Base-by-base conservation (phyloP, 352 stramenopile species). In the Phytophthora sp. region DNA sequence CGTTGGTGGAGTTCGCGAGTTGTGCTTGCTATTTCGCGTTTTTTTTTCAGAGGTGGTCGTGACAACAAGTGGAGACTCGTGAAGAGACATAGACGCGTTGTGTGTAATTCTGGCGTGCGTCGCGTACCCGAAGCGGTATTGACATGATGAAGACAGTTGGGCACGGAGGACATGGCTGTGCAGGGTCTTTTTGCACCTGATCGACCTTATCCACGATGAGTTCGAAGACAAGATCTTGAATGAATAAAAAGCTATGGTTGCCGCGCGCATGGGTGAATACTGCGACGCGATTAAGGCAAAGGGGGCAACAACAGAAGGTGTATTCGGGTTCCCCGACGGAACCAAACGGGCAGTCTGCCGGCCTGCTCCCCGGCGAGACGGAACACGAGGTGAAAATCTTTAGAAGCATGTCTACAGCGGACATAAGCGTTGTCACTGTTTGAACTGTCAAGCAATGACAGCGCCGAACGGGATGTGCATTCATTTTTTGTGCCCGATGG, bases 61-160 rank as follows among this genome's bases (percentile, higher is more conserved):
- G 31, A 57, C 49, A 15, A 12, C 11, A 24, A 23, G 13, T 57
- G 49, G 49, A 2, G 36, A 60, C n/a, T 26, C 36, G 2, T 51
- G 38, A 11, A n/a, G 2, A 11, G 26, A 21, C 13, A 44, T 42
- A 5, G 16, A 35, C 4, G 38, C 38, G 7, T 24, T 60, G 16
- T 51, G 53, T 15, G 12, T 60, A 16, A 60, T 52, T 16, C 20
- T 62, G 5, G 51, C 29, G 9, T 9, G 29, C 29, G 5, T 33
- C 35, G 9, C 51, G 35, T 81, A 11, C n/a, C 39, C 39, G 26
- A 60, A 30, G 27, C 35, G 38, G 9, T 51, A 52, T 39, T 60
- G 52, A 60, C 29, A 42, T 60, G 38, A 41, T 33, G 26, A 47
- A 46, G 24, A 42, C 26, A 9, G 41, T 60, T 44, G 52, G 52